Conservation (phyloP, 1,284 basidiomycete species). For the Polyporus tsugae region DNA sequence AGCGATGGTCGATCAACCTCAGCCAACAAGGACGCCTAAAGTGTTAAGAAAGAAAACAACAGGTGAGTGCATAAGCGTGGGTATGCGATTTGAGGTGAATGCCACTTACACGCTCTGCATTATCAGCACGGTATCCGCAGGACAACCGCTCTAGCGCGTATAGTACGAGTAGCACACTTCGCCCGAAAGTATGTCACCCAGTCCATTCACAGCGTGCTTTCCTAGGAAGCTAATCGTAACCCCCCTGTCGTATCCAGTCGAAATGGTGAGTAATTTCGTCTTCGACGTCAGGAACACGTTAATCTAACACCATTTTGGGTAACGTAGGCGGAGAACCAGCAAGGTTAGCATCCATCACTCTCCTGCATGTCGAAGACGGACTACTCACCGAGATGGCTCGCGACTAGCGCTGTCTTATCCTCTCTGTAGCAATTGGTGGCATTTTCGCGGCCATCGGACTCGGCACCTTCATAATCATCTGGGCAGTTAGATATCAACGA, state of each 20-base stretch:
- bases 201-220: neutral
- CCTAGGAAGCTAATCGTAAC: neutral
- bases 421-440: constrained; percentile 2
- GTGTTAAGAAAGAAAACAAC: constrained; percentile 3
- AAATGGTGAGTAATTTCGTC: neutral
- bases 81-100: neutral
- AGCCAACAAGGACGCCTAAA: neutral
- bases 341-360: neutral
- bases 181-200: neutral
- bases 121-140: neutral
- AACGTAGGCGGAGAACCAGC: neutral
- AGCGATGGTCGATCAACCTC: neutral
- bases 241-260: neutral
- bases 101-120: neutral
- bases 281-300: neutral
- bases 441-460: constrained; percentile 11
- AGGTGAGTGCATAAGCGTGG: neutral
- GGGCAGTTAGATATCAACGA: constrained; percentile 13
- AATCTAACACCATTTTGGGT: neutral
- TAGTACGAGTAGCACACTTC: neutral
- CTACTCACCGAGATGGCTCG: neutral
- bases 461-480: constrained; percentile 4
- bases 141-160: neutral
- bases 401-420: constrained; percentile 1
- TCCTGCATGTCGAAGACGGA: neutral